Base-by-base conservation (phyloP, 2,329 filamentous ascomycete genomes). In the Penicillium vulpinum region DNA sequence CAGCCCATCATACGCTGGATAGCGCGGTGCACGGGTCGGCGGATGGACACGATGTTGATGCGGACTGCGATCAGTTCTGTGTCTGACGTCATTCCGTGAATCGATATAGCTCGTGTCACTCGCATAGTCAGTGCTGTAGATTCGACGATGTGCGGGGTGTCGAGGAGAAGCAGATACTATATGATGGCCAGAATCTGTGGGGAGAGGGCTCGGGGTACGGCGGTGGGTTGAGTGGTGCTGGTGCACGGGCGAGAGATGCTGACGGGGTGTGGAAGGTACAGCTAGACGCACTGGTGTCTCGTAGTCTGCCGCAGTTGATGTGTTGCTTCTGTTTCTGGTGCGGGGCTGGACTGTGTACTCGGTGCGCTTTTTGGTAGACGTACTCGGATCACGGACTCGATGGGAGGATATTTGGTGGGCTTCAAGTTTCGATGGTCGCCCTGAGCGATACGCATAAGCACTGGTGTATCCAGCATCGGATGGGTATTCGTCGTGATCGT, bases 321-420 rank as follows among this genome's bases (percentile, higher is more conserved):
- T 76, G 43, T 67, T 74, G 60, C 74, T 75, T 50, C 74, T 67
- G 41, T 66, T 68, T 45, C 72, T 66, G 18, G 56, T 59, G 38
- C 49, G 49, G 13, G 74, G 70, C 31, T 73, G 72, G 40, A 76
- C 64, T 8, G 69, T 63, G 60, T 77, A 77, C 51, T 74, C 72
- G 8, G 73, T 75, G 36, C 70, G 65, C 33, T 69, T 60, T 52
- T 72, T 74, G 28, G 70, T 63, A 16, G 70, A 62, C 4, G 72
- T 64, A 9, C 66, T 65, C 11, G 67, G 59, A 36, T 72, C 70
- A 46, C 65, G 68, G 51, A 72, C 71, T 31, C 69, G 67, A 28
- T 68, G 68, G 5, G 71, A 69, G 3, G 72, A 68, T 22, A 74
- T 64, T 3, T 67, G 70, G 29, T 71, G 72, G 15, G 65, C 70